phyloP scores from a whole-genome alignment of 139 green algal species.

The Auxenochlorella protothecoides region DNA sequence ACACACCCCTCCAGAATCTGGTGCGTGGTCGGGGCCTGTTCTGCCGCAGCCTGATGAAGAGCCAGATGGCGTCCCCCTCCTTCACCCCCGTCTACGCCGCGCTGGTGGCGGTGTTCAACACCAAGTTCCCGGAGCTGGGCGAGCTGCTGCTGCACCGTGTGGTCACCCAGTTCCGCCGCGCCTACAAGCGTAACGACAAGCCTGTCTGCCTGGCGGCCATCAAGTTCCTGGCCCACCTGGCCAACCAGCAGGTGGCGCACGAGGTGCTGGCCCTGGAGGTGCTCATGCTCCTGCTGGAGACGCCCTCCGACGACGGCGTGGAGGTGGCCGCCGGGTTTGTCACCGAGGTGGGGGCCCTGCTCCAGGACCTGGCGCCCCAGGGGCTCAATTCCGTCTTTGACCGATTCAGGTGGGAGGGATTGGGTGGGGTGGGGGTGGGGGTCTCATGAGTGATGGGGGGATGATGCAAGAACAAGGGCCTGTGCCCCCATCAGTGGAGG shows the following conservation, averaged over 20 bases:
- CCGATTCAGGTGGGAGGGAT: constrained; percentile 49
- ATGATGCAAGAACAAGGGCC: too few species aligned
- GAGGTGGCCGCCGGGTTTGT: constrained; percentile 74
- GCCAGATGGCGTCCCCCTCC: constrained; percentile 75
- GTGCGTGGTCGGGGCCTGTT: constrained; percentile 81
- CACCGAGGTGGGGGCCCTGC: constrained; percentile 33
- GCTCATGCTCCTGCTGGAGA: constrained; percentile 84
- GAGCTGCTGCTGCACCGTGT: constrained; percentile 62
- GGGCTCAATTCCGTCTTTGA: constrained; percentile 68
- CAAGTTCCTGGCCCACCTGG: constrained; percentile 87
- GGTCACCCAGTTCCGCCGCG: constrained; percentile 78
- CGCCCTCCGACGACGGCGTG: constrained; percentile 81
- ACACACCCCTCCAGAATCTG: constrained; percentile 64
- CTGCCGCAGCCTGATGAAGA: constrained; percentile 85
- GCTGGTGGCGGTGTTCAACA: constrained; percentile 92
- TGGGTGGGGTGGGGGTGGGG: too few species aligned
- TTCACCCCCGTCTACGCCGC: constrained; percentile 78
- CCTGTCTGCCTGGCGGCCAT: constrained; percentile 64
- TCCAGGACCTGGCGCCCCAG: constrained; percentile 24
- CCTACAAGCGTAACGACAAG: constrained; percentile 96
- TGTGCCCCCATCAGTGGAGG: too few species aligned
- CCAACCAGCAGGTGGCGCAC: constrained; percentile 85
- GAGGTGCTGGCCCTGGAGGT: constrained; percentile 89
- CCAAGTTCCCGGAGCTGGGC: constrained; percentile 85
- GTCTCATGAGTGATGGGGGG: too few species aligned